These are phyloP conservation scores for Syzygium syzygioides DNA, from an alignment of 441 rosid species.

Conservation along the genomic window DNA sequence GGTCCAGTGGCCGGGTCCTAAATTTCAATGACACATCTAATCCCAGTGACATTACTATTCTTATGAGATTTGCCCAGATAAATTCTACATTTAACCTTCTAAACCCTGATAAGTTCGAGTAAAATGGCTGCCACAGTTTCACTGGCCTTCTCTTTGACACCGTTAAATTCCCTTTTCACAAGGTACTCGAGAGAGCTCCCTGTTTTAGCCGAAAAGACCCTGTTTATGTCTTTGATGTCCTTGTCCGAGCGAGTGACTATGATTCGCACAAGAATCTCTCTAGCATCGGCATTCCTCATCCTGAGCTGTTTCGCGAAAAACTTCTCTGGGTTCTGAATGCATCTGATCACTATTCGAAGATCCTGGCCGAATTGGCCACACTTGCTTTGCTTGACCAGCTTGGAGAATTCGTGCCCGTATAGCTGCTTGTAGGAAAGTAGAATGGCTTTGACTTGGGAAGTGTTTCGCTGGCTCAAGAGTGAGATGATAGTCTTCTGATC, in stretches of 20 bases:
- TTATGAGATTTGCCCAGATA: not conserved
- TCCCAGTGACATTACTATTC: not conserved
- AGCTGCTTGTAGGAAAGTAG: conserved; percentile 9
- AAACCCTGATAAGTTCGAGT: not conserved
- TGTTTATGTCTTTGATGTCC: conserved; percentile 7
- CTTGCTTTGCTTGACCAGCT: conserved; percentile 1
- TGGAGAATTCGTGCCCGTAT: conserved; percentile 10
- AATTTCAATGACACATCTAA: not conserved
- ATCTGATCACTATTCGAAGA: not conserved
- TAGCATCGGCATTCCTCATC: conserved; percentile 8
- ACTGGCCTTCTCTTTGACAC: not conserved
- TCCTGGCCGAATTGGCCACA: conserved; percentile 7
- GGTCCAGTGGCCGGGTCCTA: not conserved
- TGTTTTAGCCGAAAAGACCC: not conserved
- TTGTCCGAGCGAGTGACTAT: not conserved
- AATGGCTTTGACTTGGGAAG: conserved; percentile 1
- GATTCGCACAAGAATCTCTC: conserved; percentile 3
- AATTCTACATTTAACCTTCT: not conserved
- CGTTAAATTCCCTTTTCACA: conserved; percentile 4
- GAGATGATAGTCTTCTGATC: conserved; percentile 7
- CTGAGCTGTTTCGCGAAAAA: conserved; percentile 8
- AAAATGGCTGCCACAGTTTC: not conserved
- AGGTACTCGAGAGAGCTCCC: conserved; percentile 2
- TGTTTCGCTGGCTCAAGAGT: conserved; percentile 6
- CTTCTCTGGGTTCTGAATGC: conserved; percentile 10